phyloP scores from a whole-genome alignment of 1,139 yeast species.

The Taphrina confusa region DNA sequence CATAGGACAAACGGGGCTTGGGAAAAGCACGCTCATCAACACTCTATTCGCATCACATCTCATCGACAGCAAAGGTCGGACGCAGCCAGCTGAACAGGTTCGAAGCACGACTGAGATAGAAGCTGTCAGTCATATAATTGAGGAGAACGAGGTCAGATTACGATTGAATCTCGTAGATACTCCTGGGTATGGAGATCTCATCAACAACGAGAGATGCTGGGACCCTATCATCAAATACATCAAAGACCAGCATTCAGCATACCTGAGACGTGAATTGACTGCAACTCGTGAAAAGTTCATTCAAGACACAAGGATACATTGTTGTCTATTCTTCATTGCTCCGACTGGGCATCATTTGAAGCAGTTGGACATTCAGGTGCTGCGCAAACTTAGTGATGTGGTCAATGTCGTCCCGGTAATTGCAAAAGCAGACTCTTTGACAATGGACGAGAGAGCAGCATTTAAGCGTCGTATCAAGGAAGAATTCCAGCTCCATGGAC shows the following conservation, averaged over 20 bases:
- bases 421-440: conserved; percentile 88
- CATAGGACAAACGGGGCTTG: conserved; percentile 80
- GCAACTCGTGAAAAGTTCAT: conserved; percentile 88
- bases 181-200: conserved; percentile 97
- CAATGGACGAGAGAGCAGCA: conserved; percentile 53
- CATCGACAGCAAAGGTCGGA: conserved; percentile 72
- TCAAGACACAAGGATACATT: conserved; percentile 85
- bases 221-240: conserved; percentile 93
- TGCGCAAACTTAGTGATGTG: conserved; percentile 82
- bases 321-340: conserved; percentile 84
- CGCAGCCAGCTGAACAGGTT: conserved; percentile 64
- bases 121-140: conserved; percentile 63
- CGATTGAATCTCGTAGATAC: conserved; percentile 89
- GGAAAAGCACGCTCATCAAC: conserved; percentile 87
- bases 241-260: conserved; percentile 93
- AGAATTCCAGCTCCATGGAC: conserved; percentile 72
- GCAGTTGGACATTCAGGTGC: conserved; percentile 77
- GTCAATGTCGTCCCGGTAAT: conserved; percentile 94
- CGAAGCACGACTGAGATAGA: conserved; percentile 87
- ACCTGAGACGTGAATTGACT: conserved; percentile 89
- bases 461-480: conserved; percentile 55
- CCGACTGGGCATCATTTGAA: conserved; percentile 74
- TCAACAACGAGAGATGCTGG: conserved; percentile 95
- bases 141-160: conserved; percentile 84
- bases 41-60: conserved; percentile 84